Conservation (phyloP, 1,284 basidiomycete genomes). For the Trametes versicolor region DNA sequence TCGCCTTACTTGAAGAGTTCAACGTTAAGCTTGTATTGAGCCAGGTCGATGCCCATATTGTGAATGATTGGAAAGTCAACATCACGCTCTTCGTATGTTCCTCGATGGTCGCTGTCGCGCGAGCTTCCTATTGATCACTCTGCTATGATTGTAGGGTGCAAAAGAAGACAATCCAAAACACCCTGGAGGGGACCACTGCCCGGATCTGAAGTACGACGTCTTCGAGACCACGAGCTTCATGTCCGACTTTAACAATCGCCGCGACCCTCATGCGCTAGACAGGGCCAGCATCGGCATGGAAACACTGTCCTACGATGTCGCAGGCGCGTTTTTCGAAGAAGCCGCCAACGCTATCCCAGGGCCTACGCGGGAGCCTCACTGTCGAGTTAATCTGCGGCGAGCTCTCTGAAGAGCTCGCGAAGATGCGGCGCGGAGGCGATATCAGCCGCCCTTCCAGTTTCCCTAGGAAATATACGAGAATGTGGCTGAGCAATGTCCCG, state of each 20-base stretch:
- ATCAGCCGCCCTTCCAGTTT: slow-evolving; percentile 19
- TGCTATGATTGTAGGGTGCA: background rate
- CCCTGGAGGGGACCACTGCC: slow-evolving; percentile 8
- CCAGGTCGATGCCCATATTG: slow-evolving; percentile 7
- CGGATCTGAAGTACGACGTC: slow-evolving; percentile 4
- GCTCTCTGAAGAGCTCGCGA: slow-evolving; percentile 28
- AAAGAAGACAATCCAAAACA: slow-evolving; percentile 9
- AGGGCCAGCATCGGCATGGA: slow-evolving; percentile 9
- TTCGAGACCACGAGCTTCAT: slow-evolving; percentile 8
- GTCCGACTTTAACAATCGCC: slow-evolving; percentile 11
- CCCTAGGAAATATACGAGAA: slow-evolving; percentile 30
- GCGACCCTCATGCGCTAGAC: background rate
- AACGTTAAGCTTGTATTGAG: background rate
- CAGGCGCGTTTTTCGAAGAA: slow-evolving; percentile 18
- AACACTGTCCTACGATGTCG: background rate
- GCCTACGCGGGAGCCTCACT: slow-evolving; percentile 35
- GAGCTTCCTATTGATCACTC: background rate
- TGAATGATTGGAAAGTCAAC: slow-evolving; percentile 25
- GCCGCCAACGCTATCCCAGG: slow-evolving; percentile 16
- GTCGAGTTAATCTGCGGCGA: slow-evolving; percentile 30
- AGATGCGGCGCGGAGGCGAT: slow-evolving; percentile 27
- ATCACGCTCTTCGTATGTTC: slow-evolving; percentile 27
- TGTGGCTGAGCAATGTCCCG: slow-evolving; percentile 39
- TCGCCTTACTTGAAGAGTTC: background rate
- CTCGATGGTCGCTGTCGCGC: too few relatives aligned